Percentiles rank a stretch among this genome's conserved stretches.
These are phyloP conservation scores for Gillenia trifoliata DNA, from an alignment of 306 rosid genomes.

Conservation along the genomic window DNA sequence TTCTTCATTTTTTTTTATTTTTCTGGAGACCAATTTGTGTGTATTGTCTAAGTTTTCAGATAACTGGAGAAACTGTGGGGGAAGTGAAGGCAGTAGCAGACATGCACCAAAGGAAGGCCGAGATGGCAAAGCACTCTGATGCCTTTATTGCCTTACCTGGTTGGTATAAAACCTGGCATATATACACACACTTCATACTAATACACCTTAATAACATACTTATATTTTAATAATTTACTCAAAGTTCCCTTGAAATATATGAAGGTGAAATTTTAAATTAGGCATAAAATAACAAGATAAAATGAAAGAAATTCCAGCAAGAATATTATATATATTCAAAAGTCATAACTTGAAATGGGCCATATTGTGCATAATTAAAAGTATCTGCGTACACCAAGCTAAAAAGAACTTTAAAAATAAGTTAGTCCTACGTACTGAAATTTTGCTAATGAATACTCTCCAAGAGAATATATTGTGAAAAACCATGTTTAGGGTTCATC, in stretches of 20 bases:
- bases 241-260: not conserved
- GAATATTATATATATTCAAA: not conserved
- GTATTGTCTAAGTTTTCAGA: constrained; percentile 41
- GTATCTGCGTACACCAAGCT: not conserved
- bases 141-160: constrained; percentile 99
- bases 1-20: not conserved
- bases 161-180: constrained; percentile 29
- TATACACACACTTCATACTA: not conserved
- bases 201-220: not conserved
- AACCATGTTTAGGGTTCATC: not conserved
- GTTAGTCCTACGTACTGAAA: not conserved
- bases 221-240: not conserved
- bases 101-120: constrained; percentile 99
- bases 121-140: constrained; percentile 93
- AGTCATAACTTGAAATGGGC: constrained; percentile 17
- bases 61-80: constrained; percentile 95
- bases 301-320: not conserved
- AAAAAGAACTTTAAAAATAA: not conserved
- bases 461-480: not conserved
- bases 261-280: not conserved
- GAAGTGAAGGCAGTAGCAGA: constrained; percentile 97
- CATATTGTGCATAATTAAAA: not conserved
- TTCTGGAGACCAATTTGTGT: constrained; percentile 2
- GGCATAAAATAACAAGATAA: not conserved
- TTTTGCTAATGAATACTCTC: constrained; percentile 10